Percentiles rank a stretch among this genome's conserved stretches.
phyloP scores from a whole-genome alignment of 2,329 filamentous ascomycete species.

The Hymenotorrendiella dingleyae region DNA sequence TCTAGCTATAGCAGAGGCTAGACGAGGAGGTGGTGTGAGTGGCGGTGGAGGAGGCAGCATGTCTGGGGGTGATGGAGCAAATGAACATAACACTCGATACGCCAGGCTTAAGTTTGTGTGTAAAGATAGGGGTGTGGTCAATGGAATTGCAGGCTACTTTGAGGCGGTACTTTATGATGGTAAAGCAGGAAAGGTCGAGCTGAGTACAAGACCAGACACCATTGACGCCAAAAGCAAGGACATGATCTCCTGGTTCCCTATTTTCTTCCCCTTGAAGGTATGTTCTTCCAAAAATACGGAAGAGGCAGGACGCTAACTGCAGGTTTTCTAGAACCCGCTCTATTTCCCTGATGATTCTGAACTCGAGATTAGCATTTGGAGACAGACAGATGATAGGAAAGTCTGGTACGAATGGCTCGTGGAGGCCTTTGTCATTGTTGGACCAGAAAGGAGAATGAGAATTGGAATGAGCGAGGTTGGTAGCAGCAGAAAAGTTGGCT shows the following conservation, averaged over 20 bases:
- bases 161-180: constrained; percentile 85
- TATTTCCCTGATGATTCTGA: constrained; percentile 80
- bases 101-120: constrained; percentile 74
- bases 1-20: constrained; percentile 47
- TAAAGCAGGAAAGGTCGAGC: constrained; percentile 59
- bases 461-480: constrained; percentile 61
- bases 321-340: constrained; percentile 62
- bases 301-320: constrained; percentile 12
- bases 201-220: constrained; percentile 86
- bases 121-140: constrained; percentile 72
- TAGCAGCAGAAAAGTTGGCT: constrained; percentile 63
- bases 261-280: constrained; percentile 94
- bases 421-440: constrained; percentile 69
- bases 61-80: constrained; percentile 70
- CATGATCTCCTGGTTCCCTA: constrained; percentile 99
- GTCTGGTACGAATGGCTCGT: constrained; percentile 99
- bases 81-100: constrained; percentile 85
- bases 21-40: constrained; percentile 58
- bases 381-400: constrained; percentile 88
- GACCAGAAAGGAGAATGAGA: constrained; percentile 56
- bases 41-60: constrained; percentile 67
- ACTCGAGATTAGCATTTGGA: constrained; percentile 89
- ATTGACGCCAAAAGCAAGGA: constrained; percentile 91
- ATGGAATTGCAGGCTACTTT: constrained; percentile 91
- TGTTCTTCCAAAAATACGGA: constrained; percentile 24